These are phyloP conservation scores for Oryza meridionalis DNA, from an alignment of 176 grass and related monocot genomes.

Conservation along the genomic window DNA sequence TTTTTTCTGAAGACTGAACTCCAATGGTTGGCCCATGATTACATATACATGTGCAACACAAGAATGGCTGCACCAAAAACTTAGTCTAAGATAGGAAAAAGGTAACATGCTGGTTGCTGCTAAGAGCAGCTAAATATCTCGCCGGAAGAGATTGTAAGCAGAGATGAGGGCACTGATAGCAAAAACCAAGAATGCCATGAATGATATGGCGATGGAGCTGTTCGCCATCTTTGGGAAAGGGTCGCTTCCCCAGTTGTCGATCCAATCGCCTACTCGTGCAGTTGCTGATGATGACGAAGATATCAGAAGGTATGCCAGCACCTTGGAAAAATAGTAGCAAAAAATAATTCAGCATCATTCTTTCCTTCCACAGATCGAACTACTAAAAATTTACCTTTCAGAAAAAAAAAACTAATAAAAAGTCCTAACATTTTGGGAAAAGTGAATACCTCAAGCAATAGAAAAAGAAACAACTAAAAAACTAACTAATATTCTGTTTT, in stretches of 20 bases:
- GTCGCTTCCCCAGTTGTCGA: constrained; percentile 87
- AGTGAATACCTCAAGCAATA: background rate
- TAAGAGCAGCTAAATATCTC: constrained; percentile 43
- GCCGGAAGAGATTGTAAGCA: constrained; percentile 84
- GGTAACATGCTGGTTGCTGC: background rate
- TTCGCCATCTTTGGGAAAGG: constrained; percentile 83
- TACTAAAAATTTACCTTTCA: no score
- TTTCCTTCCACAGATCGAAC: background rate
- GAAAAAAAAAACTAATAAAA: background rate
- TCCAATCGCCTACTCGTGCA: constrained; percentile 68
- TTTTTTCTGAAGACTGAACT: background rate
- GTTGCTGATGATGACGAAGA: constrained; percentile 88
- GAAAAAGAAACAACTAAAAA: background rate
- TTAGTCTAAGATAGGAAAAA: constrained; percentile 22
- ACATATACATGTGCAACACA: constrained; percentile 36
- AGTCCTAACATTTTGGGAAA: background rate
- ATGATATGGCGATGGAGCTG: constrained; percentile 80
- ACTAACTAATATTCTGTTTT: background rate
- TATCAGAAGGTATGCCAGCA: constrained; percentile 87
- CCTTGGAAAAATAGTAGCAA: constrained; percentile 50
- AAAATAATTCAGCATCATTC: constrained; percentile 14
- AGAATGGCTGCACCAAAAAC: constrained; percentile 22
- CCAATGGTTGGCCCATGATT: background rate
- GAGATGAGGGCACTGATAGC: constrained; percentile 83
- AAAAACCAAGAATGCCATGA: constrained; percentile 82